Conservation (phyloP, 495 filamentous ascomycete species). For the Penicillium ochrochloron region DNA sequence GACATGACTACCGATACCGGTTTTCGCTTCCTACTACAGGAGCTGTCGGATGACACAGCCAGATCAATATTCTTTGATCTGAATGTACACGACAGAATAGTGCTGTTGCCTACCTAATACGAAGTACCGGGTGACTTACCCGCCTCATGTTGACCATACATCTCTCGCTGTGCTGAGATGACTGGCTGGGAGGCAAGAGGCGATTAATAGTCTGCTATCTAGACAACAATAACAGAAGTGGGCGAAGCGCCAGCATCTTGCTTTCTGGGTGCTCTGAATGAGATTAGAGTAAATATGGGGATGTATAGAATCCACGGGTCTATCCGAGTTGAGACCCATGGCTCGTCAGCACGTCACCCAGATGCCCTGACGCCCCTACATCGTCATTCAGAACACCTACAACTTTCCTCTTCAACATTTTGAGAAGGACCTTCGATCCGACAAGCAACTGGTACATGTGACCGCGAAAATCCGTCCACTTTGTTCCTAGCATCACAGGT, state of each 20-base stretch:
- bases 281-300: not conserved
- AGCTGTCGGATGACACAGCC: conserved; percentile 13
- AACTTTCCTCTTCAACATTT: not conserved
- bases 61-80: conserved; percentile 12
- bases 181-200: conserved; percentile 12
- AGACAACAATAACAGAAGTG: not conserved
- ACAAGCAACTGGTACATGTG: not conserved
- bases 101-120: not conserved
- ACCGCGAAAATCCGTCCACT: not conserved
- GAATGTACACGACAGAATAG: not conserved
- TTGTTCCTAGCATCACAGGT: not conserved
- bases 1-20: not conserved
- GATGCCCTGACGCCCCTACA: conserved; percentile 2
- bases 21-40: conserved; percentile 12
- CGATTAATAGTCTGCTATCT: not conserved
- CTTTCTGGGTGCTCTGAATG: not conserved
- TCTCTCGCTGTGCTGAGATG: conserved; percentile 13
- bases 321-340: not conserved
- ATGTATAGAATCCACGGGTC: not conserved
- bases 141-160: not conserved
- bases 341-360: not conserved
- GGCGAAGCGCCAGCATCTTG: not conserved
- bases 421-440: not conserved
- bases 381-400: not conserved
- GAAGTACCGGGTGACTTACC: not conserved